These are phyloP conservation scores for Beauveria caledonica DNA, from an alignment of 2,329 filamentous ascomycete species.

Conservation along the genomic window DNA sequence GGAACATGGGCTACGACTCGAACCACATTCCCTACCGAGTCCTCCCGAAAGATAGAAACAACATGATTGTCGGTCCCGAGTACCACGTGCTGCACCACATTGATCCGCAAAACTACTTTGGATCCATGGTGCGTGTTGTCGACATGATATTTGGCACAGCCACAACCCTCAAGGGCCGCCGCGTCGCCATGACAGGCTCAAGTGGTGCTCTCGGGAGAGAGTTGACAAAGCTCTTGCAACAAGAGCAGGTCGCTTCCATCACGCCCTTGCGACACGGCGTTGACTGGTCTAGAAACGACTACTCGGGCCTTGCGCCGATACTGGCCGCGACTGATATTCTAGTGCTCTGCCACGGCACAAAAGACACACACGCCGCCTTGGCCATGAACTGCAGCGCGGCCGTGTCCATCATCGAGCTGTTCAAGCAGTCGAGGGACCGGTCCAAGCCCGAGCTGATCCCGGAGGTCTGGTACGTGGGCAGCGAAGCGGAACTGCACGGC, in stretches of 20 bases:
- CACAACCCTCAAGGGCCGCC: conserved; percentile 11
- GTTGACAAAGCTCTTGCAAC: background rate
- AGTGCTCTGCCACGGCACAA: conserved; percentile 14
- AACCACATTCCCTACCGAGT: conserved; percentile 12
- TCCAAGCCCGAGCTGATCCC: conserved; percentile 5
- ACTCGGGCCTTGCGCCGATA: background rate
- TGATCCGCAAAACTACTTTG: conserved; percentile 16
- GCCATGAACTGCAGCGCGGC: conserved; percentile 11
- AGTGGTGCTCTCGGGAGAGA: conserved; percentile 12
- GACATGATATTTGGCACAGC: conserved; percentile 15
- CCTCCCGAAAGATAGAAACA: conserved; percentile 12
- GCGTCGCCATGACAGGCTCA: conserved; percentile 14
- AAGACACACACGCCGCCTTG: background rate
- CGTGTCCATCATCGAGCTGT: conserved; percentile 10
- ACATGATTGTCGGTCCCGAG: conserved; percentile 13
- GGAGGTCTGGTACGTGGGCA: conserved; percentile 17
- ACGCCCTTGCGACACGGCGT: conserved; percentile 6
- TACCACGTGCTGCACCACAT: conserved; percentile 17
- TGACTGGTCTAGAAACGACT: conserved; percentile 11
- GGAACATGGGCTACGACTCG: conserved; percentile 13
- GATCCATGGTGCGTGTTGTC: conserved; percentile 14
- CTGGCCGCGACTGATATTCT: conserved; percentile 13
- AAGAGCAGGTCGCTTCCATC: conserved; percentile 8
- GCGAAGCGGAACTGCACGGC: conserved; percentile 16
- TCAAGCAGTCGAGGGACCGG: background rate